Base-by-base conservation (phyloP, 2,329 filamentous ascomycete species). In the Cladophialophora chaetospira region DNA sequence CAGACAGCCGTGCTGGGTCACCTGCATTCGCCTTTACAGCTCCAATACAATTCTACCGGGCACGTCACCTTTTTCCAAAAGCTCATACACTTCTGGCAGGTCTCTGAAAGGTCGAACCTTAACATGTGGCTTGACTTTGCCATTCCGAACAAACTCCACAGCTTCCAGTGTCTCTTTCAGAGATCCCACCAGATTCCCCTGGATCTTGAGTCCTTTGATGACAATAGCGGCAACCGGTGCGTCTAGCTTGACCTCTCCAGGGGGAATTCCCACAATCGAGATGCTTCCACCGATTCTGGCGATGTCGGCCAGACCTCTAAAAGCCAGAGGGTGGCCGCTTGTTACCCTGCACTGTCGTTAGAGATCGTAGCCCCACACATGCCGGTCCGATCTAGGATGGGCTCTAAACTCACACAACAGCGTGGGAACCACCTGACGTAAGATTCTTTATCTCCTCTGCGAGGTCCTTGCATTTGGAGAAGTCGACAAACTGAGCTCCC, bases 151-250 rank as follows among this genome's bases (percentile, higher is more conserved):
- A 54, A 76, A 60, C 29, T 77, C 73, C 17, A 78, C 74, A 0
- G 75, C 76, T 56, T 77, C 76, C 64, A 77, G 68, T 40, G 75
- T 77, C 58, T 78, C 77, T 57, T 73, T 74, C 60, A 78, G 60
- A 4, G 71, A 76, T 0, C 75, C 75, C 3, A 77, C 71, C 33
- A 78, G 64, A 47, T 77, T 78, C 1, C 75, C 75, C 2, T 70
- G 71, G 43, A 77, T 73, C 49, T 65, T 72, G 26, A 78, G 57
- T 1, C 76, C 74, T 62, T 73, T 77, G 62, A 78, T 77, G 23
- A 78, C 73, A 51, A 79, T 77, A 0, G 71, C 71, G 25, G 70
- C 70, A 42, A 78, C 73, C 3, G 70, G 69, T 2, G 72, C 77
- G 53, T 75, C 69, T 42, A 78, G 65, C 46, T 65, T 67, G 1